phyloP scores from a whole-genome alignment of 441 rosid genomes.

The Adansonia rubrostipa region DNA sequence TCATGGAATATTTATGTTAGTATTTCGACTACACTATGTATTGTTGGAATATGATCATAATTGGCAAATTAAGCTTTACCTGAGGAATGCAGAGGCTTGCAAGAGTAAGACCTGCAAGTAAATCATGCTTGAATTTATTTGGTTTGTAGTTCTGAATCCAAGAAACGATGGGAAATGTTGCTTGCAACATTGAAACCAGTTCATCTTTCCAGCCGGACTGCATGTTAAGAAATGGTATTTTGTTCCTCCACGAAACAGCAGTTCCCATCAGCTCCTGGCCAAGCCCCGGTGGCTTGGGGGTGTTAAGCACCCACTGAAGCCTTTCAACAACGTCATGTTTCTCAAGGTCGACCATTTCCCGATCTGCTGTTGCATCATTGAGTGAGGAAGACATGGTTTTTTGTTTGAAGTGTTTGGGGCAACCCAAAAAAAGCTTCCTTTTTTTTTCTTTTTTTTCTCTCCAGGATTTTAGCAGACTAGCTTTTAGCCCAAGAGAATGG shows the following conservation, averaged over 20 bases:
- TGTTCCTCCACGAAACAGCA: slow-evolving; percentile 38
- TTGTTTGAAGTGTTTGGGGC: slow-evolving; percentile 88
- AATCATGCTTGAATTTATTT: slow-evolving; percentile 66
- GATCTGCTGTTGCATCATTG: slow-evolving; percentile 20
- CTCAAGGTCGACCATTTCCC: slow-evolving; percentile 41
- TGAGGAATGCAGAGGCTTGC: slow-evolving; percentile 99
- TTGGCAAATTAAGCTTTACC: slow-evolving; percentile 37
- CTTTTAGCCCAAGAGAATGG: background rate
- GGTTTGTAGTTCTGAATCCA: slow-evolving; percentile 68
- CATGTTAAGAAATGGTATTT: slow-evolving; percentile 41
- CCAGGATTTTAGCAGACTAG: background rate
- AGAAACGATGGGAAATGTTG: slow-evolving; percentile 65
- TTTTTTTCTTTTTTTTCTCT: too few relatives aligned
- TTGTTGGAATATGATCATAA: too few relatives aligned
- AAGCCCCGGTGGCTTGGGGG: slow-evolving; percentile 72
- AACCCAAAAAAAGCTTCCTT: slow-evolving; percentile 34
- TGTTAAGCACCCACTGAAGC: slow-evolving; percentile 66
- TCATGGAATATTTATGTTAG: background rate
- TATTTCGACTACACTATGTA: too few relatives aligned
- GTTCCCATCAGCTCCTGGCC: slow-evolving; percentile 55
- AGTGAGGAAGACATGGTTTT: slow-evolving; percentile 45
- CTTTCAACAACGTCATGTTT: slow-evolving; percentile 36
- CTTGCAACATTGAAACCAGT: slow-evolving; percentile 42
- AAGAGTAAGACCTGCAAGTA: slow-evolving; percentile 87
- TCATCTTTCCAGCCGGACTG: slow-evolving; percentile 38